phyloP scores from a whole-genome alignment of 2,329 filamentous ascomycete species.

The Akanthomyces lecanii region DNA sequence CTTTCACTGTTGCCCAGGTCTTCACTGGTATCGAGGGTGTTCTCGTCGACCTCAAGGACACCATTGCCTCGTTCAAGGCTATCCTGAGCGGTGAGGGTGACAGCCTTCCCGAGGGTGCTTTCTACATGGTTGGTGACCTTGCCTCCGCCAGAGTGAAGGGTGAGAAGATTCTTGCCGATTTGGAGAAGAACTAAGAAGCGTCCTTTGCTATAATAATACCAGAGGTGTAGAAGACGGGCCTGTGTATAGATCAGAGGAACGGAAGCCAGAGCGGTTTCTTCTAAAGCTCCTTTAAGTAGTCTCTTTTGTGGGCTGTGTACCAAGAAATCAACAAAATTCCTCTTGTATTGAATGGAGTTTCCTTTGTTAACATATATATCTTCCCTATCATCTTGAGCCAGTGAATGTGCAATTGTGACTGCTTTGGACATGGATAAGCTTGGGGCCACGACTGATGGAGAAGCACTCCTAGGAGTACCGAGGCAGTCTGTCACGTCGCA shows the following conservation, averaged over 20 bases:
- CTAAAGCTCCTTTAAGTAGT: slow-evolving; percentile 49
- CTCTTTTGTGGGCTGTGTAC: slow-evolving; percentile 60
- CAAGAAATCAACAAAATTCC: slow-evolving; percentile 51
- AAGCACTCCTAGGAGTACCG: not conserved
- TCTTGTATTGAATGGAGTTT: slow-evolving; percentile 36
- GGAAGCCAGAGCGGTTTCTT: slow-evolving; percentile 45
- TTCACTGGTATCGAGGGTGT: slow-evolving; percentile 93
- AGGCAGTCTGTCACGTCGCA: not conserved
- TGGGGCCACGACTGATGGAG: not conserved
- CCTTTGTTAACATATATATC: slow-evolving; percentile 20
- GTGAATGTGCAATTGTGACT: slow-evolving; percentile 1
- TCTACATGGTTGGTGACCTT: slow-evolving; percentile 99
- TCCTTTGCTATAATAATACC: slow-evolving; percentile 33
- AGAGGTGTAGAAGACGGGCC: slow-evolving; percentile 34
- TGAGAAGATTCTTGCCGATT: slow-evolving; percentile 98
- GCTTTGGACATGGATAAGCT: not conserved
- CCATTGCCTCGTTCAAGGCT: slow-evolving; percentile 94
- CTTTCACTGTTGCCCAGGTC: slow-evolving; percentile 83
- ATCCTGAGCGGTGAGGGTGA: slow-evolving; percentile 95
- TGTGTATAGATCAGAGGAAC: slow-evolving; percentile 58
- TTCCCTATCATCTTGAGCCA: not conserved
- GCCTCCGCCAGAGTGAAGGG: slow-evolving; percentile 91
- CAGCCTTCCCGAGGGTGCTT: slow-evolving; percentile 83
- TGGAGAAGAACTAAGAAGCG: slow-evolving; percentile 59
- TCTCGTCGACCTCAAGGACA: slow-evolving; percentile 98